Conservation (phyloP, 805 yeast species). For the Wickerhamomyces queroliae region DNA sequence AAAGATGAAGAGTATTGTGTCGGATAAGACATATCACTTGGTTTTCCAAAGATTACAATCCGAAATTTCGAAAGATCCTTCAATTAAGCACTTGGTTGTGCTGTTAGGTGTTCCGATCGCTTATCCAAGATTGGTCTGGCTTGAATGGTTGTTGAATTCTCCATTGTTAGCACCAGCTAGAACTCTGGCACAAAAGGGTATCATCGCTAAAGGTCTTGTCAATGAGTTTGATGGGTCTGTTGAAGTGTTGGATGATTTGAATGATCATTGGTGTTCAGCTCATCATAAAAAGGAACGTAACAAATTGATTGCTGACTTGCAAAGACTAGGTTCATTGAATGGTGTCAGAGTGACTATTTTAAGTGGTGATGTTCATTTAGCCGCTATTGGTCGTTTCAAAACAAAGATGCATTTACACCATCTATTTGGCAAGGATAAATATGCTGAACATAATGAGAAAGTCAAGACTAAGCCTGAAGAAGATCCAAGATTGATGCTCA, state of each 20-base stretch:
- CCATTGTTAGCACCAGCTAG: constrained; percentile 57
- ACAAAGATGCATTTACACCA: constrained; percentile 44
- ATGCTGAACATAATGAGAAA: constrained; percentile 32
- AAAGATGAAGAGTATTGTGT: constrained; percentile 50
- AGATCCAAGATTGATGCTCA: constrained; percentile 75
- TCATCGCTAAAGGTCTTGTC: constrained; percentile 65
- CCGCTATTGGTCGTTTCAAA: constrained; percentile 75
- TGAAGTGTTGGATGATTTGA: constrained; percentile 86
- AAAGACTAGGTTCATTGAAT: constrained; percentile 56
- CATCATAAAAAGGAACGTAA: constrained; percentile 87
- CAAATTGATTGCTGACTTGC: constrained; percentile 50
- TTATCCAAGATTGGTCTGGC: constrained; percentile 90
- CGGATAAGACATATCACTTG: constrained; percentile 46
- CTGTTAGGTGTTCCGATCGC: constrained; percentile 94
- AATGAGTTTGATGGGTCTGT: constrained; percentile 91
- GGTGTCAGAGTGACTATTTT: constrained; percentile 78
- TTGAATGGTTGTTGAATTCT: constrained; percentile 70
- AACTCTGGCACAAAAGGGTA: constrained; percentile 52
- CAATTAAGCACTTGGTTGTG: constrained; percentile 69
- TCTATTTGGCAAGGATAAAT: constrained; percentile 26
- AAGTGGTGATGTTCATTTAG: constrained; percentile 91
- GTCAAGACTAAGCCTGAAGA: constrained; percentile 46
- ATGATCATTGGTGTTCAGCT: constrained; percentile 95
- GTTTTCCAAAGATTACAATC: constrained; percentile 53
- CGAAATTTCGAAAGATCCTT: constrained; percentile 47